phyloP scores from a whole-genome alignment of 495 filamentous ascomycete genomes.

The Xanthoparmelia taractica region DNA sequence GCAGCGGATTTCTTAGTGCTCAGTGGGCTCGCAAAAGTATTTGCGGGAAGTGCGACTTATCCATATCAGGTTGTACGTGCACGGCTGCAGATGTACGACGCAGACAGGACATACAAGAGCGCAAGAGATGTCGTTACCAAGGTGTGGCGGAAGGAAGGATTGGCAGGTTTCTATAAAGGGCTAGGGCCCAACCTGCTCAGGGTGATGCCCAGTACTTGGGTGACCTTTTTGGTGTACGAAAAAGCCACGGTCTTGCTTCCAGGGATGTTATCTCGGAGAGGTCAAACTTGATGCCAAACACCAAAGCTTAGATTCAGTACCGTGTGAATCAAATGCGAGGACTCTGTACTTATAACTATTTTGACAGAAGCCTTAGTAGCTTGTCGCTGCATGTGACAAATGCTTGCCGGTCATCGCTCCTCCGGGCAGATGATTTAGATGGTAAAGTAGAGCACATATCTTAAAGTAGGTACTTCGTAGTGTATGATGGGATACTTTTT shows the following conservation, averaged over 20 bases:
- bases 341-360: not conserved
- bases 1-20: constrained; percentile 72
- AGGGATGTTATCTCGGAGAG: not conserved
- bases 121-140: constrained; percentile 60
- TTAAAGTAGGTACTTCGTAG: too few relatives aligned
- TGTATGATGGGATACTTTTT: not conserved
- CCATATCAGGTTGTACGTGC: constrained; percentile 88
- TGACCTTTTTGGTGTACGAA: constrained; percentile 97
- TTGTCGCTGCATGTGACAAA: not conserved
- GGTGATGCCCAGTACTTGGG: constrained; percentile 89
- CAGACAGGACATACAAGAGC: constrained; percentile 58
- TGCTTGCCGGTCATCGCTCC: not conserved
- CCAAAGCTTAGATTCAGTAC: not conserved
- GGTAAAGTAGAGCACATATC: too few relatives aligned
- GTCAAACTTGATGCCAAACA: not conserved
- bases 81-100: constrained; percentile 81
- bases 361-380: not conserved
- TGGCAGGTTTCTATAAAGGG: constrained; percentile 85
- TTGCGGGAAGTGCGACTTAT: constrained; percentile 82
- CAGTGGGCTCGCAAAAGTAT: constrained; percentile 74
- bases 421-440: not conserved
- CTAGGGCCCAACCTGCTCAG: constrained; percentile 79
- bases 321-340: not conserved
- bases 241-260: constrained; percentile 56
- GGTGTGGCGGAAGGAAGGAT: constrained; percentile 71